A percentile compares a stretch with the other conserved stretches of the same genome.
These are phyloP conservation scores for Eucalyptus sp. DNA, from an alignment of 345 rosid species.

Conservation along the genomic window DNA sequence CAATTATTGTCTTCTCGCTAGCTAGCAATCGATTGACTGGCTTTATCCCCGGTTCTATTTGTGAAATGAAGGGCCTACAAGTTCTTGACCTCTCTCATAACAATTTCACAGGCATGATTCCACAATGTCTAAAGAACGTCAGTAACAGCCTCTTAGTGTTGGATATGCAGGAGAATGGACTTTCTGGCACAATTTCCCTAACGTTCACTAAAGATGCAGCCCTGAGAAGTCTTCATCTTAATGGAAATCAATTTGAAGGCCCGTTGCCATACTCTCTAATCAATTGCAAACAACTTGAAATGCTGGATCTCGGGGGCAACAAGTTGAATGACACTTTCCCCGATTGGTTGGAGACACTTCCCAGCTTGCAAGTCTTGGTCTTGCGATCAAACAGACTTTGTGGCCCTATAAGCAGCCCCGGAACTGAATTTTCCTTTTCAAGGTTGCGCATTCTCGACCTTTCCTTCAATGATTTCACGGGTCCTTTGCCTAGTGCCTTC, in stretches of 20 bases:
- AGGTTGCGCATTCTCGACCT: conserved; percentile 1
- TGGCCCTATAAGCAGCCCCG: background rate
- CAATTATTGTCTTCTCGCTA: background rate
- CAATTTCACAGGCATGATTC: conserved; percentile 3
- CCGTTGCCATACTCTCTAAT: background rate
- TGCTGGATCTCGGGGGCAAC: conserved; percentile 5
- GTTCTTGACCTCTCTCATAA: conserved; percentile 3
- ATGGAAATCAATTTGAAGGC: conserved; percentile 10
- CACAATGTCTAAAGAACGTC: background rate
- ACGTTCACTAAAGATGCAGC: background rate
- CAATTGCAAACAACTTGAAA: background rate
- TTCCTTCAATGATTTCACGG: conserved; percentile 3
- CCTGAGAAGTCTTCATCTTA: background rate
- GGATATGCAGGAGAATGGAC: background rate
- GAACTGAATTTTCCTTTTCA: background rate
- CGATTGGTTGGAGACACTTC: background rate
- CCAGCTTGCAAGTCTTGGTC: background rate
- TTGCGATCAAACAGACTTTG: background rate
- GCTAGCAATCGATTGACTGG: background rate
- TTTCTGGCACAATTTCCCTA: conserved; percentile 2
- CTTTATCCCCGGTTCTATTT: background rate
- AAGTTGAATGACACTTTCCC: conserved; percentile 2
- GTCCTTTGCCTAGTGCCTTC: background rate
- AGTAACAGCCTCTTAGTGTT: background rate
- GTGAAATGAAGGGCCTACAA: background rate